Base-by-base conservation (phyloP, 441 rosid species). In the Erodium texanum region DNA sequence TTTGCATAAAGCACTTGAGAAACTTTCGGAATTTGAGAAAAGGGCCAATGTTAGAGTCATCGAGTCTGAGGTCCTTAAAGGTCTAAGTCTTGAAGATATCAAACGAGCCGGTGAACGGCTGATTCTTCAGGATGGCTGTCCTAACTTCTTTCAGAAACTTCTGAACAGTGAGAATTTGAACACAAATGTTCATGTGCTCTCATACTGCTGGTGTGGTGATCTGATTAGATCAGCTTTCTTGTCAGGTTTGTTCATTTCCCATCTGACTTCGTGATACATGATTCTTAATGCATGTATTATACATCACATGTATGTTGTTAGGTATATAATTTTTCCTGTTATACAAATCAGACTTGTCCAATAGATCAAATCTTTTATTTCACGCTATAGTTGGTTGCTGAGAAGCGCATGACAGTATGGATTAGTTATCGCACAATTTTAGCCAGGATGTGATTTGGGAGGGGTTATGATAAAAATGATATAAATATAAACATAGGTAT, bases 181-280 rank as follows among this genome's bases (percentile, higher is more conserved):
- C 71, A 83, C 84, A 23, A 73, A 82, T 63, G 73, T 89, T 71
- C 90, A 91, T 56, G 77, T 93, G 48, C 87, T 91, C 69, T 93
- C 96, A 0, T 91, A 87, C 74, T 94, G 93, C 79, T 93, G 99
- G 99, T 88, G 96, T 69, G 92, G 79, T 68, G 97, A 92, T 77
- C 92, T 91, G 68, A 91, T 94, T 71, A 83, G 88, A 66, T 82
- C 91, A 68, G 84, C 92, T 67, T 87, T 91, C 63, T 78, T 81
- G 70, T 84, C 94, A 71, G 92, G 97, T 84, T 83, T 63, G 52
- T 27, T 52, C 66, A 34, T 34, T 52, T 52, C 59, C 22, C 16
- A 16, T 52, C 20, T 14, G 20, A 52, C 22, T 15, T 14, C 36
- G 6, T 22, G 67, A 67, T 52, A 52, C 22, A 16, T 52, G 5